Percentiles rank a stretch among this genome's conserved stretches.
Conservation (phyloP, 495 filamentous ascomycete genomes). For the Staphylotrichum tortipilum region DNA sequence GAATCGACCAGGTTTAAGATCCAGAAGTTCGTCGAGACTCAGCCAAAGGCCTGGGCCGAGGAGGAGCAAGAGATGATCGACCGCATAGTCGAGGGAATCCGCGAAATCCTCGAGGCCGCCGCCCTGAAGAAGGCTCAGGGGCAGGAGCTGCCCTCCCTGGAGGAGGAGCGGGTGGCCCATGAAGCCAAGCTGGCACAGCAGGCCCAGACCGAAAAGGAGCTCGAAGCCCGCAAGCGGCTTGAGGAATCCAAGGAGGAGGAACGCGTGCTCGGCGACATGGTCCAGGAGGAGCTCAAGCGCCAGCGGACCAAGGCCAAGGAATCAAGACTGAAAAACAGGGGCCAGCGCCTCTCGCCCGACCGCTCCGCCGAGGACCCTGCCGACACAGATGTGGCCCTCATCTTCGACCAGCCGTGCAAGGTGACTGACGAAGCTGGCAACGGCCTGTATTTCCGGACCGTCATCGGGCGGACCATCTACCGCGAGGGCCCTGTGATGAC, state of each 20-base stretch:
- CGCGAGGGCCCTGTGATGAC: conserved; percentile 49
- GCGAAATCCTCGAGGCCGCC: conserved; percentile 83
- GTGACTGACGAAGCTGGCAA: conserved; percentile 51
- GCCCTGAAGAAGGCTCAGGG: conserved; percentile 63
- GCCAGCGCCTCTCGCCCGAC: conserved; percentile 20
- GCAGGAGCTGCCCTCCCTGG: conserved; percentile 70
- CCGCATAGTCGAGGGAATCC: conserved; percentile 70
- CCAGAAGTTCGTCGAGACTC: conserved; percentile 57
- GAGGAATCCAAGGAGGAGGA: conserved; percentile 66
- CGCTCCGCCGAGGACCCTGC: conserved; percentile 21
- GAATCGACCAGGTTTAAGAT: conserved; percentile 59
- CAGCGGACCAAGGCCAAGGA: conserved; percentile 52
- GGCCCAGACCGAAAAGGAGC: conserved; percentile 41
- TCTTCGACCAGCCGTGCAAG: conserved; percentile 63
- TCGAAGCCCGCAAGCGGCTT: conserved; percentile 40
- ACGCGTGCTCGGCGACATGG: conserved; percentile 59
- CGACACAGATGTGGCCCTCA: conserved; percentile 32
- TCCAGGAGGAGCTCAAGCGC: conserved; percentile 66
- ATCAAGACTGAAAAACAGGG: conserved; percentile 38
- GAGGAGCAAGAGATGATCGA: conserved; percentile 74
- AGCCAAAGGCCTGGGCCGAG: conserved; percentile 54
- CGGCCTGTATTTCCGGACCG: conserved; percentile 50
- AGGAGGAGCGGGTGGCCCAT: conserved; percentile 74
- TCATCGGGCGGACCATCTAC: conserved; percentile 52
- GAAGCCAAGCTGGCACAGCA: conserved; percentile 43